Evolutionary conservation across 805 yeast genomes (phyloP), one percentile per base, ranked within the genome.

Genomic region (Lachancea kluyveri): DNA sequence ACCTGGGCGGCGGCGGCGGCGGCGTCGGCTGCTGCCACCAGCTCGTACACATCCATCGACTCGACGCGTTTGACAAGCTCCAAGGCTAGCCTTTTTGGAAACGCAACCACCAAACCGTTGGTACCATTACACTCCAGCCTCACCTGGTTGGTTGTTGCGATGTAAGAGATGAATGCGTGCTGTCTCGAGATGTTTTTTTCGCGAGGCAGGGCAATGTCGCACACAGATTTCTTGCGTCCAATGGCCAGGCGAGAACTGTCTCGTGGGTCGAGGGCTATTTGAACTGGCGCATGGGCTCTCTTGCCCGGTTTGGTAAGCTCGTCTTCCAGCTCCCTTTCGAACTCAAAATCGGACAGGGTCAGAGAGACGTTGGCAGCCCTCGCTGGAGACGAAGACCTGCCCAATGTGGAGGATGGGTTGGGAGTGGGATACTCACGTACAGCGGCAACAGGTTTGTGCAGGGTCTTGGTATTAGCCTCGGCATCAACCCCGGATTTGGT

Each of bases 71-170:
- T 38, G 5, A 50, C 29, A 20, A 48, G 45, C n/a, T 59, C 59
- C 25, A 66, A 65, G 11, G 54, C 43, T 8, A 64, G 42, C 12
- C 48, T 45, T 12, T 54, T 58, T 0, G 95, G 92, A 24, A 85
- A 70, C 4, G 71, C 65, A 12, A 87, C 70, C 7, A 72, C 68
- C 30, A 83, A 60, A 8, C 96, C 96, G 54, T 90, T 90, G 59
- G 77, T 72, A 3, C 97, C 96, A 33, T 75, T 55, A 56, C 96
- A 90, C 26, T 70, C 70, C 30, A 90, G 53, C 10, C 59, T 62
- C 26, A 85, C 54, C 27, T 64, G 45, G 20, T 70, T 60, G 8
- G 54, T 52, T 3, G 48, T 50, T 1, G 62, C 45, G 17, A 62
- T 50, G 50, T 70, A 77, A 16, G 67, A 60, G 7, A 57, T 36